These are phyloP conservation scores for Alternaria triticina DNA, from an alignment of 2,329 filamentous ascomycete genomes.

Conservation along the genomic window DNA sequence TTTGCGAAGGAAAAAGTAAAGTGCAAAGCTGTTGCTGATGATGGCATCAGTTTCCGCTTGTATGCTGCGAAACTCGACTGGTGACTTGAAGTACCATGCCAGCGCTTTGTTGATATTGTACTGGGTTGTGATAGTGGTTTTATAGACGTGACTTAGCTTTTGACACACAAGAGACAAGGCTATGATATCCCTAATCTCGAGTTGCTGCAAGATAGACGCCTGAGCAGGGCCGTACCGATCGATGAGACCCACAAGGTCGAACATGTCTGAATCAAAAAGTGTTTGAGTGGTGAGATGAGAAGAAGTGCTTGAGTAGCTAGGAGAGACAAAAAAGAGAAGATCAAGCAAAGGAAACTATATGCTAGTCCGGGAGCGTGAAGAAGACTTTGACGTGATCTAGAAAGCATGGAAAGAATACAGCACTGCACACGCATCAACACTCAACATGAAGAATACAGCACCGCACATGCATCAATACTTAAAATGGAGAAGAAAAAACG, in stretches of 20 bases:
- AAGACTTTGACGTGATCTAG: neutral
- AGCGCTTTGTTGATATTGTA: neutral
- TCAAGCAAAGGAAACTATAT: neutral
- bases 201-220: neutral
- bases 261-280: neutral
- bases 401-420: neutral
- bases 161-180: neutral
- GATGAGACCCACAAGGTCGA: neutral
- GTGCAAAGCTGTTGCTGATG: neutral
- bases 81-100: neutral
- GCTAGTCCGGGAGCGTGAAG: neutral
- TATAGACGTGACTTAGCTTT: neutral
- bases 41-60: neutral
- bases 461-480: no score
- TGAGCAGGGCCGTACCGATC: neutral
- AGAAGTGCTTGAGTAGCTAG: neutral
- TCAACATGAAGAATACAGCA: no score
- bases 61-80: neutral
- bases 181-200: neutral
- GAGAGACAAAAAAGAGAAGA: neutral
- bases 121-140: neutral
- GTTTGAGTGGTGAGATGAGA: neutral
- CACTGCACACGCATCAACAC: no score
- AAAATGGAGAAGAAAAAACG: no score
- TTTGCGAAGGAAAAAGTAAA: neutral